phyloP scores from a whole-genome alignment of 2,329 filamentous ascomycete genomes.

The Botrytis paeoniae region DNA sequence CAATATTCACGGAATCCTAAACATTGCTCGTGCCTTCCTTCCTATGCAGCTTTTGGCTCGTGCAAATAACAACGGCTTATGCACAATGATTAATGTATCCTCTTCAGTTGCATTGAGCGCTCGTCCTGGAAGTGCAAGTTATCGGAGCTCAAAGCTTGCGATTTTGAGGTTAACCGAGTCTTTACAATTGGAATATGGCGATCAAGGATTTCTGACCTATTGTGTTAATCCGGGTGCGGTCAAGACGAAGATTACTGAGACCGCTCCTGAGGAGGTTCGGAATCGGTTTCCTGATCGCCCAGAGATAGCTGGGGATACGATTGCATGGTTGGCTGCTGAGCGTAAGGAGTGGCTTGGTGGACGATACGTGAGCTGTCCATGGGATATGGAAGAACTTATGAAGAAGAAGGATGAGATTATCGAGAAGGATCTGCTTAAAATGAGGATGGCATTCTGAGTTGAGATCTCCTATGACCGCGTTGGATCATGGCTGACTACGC shows the following conservation, averaged over 20 bases:
- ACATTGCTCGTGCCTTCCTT: slow-evolving; percentile 22
- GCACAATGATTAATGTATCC: slow-evolving; percentile 48
- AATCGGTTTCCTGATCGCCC: background rate
- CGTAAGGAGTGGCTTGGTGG: slow-evolving; percentile 47
- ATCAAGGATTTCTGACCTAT: slow-evolving; percentile 44
- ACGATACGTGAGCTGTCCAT: slow-evolving; percentile 44
- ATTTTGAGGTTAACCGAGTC: slow-evolving; percentile 50
- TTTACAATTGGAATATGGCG: slow-evolving; percentile 45
- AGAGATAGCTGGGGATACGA: slow-evolving; percentile 40
- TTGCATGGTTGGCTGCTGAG: slow-evolving; percentile 44
- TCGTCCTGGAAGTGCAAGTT: slow-evolving; percentile 41
- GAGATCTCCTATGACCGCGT: background rate
- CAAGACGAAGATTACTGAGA: slow-evolving; percentile 38
- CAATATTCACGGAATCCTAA: slow-evolving; percentile 26
- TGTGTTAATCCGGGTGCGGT: slow-evolving; percentile 42
- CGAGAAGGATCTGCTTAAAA: slow-evolving; percentile 36
- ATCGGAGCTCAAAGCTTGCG: slow-evolving; percentile 49
- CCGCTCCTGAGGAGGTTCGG: slow-evolving; percentile 11
- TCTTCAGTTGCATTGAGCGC: slow-evolving; percentile 43
- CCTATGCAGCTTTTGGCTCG: slow-evolving; percentile 24
- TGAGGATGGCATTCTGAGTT: slow-evolving; percentile 33
- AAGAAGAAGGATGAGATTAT: slow-evolving; percentile 45
- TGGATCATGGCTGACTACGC: background rate
- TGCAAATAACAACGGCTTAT: slow-evolving; percentile 30
- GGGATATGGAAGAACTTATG: slow-evolving; percentile 48